Percentiles rank a stretch among this genome's conserved stretches.
phyloP scores from a whole-genome alignment of 331 rosid species.

The Acacia pycnantha region DNA sequence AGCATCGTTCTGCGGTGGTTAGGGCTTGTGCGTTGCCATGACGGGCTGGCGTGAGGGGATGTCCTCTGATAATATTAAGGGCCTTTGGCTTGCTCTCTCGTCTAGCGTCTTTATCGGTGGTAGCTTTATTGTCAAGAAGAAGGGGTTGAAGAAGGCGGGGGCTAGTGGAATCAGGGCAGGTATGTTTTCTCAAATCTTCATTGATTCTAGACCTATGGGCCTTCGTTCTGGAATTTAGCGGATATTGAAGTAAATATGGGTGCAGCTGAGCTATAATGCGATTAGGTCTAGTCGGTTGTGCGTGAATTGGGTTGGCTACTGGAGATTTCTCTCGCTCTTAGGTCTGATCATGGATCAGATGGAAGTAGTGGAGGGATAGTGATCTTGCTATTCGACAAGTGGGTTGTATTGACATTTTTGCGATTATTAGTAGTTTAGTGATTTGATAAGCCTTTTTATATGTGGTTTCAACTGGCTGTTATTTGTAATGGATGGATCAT shows the following conservation, averaged over 20 bases:
- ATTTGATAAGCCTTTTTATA: neutral
- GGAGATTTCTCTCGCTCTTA: conserved; percentile 12
- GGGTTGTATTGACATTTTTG: neutral
- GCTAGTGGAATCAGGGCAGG: conserved; percentile 93
- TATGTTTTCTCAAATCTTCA: conserved; percentile 11
- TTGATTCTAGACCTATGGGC: neutral
- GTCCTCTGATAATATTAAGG: conserved; percentile 83
- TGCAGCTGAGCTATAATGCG: neutral
- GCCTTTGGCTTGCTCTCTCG: conserved; percentile 77
- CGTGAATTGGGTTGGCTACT: neutral
- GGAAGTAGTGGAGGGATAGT: neutral
- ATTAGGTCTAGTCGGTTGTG: neutral
- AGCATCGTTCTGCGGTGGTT: conserved; percentile 1
- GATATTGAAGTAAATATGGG: neutral
- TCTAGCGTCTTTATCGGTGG: conserved; percentile 92
- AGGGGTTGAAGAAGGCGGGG: conserved; percentile 96
- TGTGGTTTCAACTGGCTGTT: neutral
- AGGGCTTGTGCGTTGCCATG: conserved; percentile 44
- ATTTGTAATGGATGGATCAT: neutral
- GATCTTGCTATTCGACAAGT: neutral
- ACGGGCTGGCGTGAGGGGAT: conserved; percentile 75
- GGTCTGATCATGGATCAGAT: conserved; percentile 20
- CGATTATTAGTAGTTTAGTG: neutral
- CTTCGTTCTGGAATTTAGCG: neutral
- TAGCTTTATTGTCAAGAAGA: conserved; percentile 89